These are phyloP conservation scores for Acacia concinna DNA, from an alignment of 331 rosid genomes.

Conservation along the genomic window DNA sequence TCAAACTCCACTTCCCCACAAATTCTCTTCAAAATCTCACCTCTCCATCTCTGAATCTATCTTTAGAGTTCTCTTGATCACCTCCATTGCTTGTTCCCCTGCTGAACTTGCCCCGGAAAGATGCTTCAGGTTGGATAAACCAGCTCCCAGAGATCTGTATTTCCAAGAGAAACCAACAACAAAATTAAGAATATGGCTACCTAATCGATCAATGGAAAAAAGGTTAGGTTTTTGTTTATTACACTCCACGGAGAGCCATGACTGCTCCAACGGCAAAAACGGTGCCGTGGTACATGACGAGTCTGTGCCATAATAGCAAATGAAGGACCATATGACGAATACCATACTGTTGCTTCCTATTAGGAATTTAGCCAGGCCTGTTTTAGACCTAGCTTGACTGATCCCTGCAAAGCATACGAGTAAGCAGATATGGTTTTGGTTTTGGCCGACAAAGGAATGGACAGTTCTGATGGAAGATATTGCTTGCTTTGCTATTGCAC, in stretches of 20 bases:
- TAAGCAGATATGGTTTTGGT: slow-evolving; percentile 58
- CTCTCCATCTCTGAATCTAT: slow-evolving; percentile 83
- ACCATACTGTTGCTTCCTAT: slow-evolving; percentile 87
- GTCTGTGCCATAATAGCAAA: slow-evolving; percentile 67
- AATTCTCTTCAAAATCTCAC: slow-evolving; percentile 48
- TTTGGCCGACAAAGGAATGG: slow-evolving; percentile 81
- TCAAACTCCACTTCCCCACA: slow-evolving; percentile 69
- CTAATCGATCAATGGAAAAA: background rate
- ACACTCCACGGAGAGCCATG: slow-evolving; percentile 85
- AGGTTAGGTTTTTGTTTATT: slow-evolving; percentile 10
- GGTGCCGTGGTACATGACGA: slow-evolving; percentile 92
- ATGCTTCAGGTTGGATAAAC: slow-evolving; percentile 77
- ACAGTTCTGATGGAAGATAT: slow-evolving; percentile 84
- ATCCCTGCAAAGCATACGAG: slow-evolving; percentile 64
- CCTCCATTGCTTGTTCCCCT: slow-evolving; percentile 67
- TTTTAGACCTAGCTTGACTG: slow-evolving; percentile 65
- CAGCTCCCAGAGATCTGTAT: slow-evolving; percentile 69
- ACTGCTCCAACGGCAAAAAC: slow-evolving; percentile 77
- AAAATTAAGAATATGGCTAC: background rate
- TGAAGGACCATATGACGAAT: slow-evolving; percentile 85
- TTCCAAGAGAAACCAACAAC: background rate
- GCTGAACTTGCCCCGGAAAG: slow-evolving; percentile 75
- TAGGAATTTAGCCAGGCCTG: slow-evolving; percentile 89
- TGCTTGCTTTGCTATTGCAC: slow-evolving; percentile 77
- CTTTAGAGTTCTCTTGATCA: slow-evolving; percentile 70